These are phyloP conservation scores for Apium graveolens DNA, from an alignment of 129 eudicot genomes.

Conservation along the genomic window DNA sequence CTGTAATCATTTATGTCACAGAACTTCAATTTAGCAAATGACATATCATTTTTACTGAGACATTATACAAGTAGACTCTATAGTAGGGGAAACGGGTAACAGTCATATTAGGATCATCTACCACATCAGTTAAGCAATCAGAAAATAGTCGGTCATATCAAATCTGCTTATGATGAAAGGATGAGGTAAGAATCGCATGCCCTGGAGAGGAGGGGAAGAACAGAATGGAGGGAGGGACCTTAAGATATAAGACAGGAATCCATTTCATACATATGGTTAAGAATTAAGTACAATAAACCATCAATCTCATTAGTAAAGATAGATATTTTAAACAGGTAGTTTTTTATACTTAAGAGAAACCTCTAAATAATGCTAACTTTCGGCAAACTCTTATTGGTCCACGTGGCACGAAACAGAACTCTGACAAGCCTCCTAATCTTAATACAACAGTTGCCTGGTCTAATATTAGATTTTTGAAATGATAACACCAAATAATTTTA, in stretches of 20 bases:
- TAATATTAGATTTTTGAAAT: conserved; percentile 28
- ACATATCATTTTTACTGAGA: background rate
- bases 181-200: conserved; percentile 1
- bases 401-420: conserved; percentile 11
- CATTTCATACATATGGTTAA: conserved; percentile 21
- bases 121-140: background rate
- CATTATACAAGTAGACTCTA: background rate
- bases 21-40: background rate
- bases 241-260: conserved; percentile 18
- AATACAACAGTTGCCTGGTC: conserved; percentile 39
- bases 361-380: conserved; percentile 2
- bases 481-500: conserved; percentile 18
- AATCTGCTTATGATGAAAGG: background rate
- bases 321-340: conserved; percentile 12
- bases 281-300: conserved; percentile 15
- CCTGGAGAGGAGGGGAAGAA: conserved; percentile 3
- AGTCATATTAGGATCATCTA: background rate
- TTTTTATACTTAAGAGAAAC: conserved; percentile 14
- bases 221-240: conserved; percentile 5
- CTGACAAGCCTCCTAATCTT: conserved; percentile 21
- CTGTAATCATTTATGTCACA: background rate
- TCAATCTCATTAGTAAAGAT: background rate
- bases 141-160: background rate
- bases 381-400: conserved; percentile 12
- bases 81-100: background rate